phyloP scores from a whole-genome alignment of 441 rosid species.

The Pelargonium australe region DNA sequence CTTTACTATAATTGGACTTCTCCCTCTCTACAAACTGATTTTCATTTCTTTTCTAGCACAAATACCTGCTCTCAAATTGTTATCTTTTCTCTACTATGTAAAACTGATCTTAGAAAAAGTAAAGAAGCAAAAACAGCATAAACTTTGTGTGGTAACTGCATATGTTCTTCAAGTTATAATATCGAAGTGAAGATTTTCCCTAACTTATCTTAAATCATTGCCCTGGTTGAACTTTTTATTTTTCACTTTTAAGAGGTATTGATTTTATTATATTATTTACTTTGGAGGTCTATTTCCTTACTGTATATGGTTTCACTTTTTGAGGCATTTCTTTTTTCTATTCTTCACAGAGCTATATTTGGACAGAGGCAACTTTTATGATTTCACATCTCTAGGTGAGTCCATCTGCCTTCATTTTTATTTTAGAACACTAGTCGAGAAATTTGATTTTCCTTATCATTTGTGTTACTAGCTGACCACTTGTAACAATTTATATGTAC shows the following conservation, averaged over 20 bases:
- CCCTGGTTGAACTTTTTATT: neutral
- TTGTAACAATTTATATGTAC: neutral
- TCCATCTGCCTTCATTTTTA: conserved; percentile 8
- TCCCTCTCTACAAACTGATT: too few species aligned
- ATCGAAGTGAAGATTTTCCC: neutral
- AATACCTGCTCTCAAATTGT: too few species aligned
- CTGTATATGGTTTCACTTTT: neutral
- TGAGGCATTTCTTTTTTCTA: conserved; percentile 11
- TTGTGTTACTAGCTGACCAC: neutral
- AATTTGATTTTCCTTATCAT: neutral
- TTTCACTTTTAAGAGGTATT: neutral
- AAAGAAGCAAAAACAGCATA: neutral
- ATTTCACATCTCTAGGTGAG: conserved; percentile 97
- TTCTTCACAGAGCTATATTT: conserved; percentile 71
- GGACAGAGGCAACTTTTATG: conserved; percentile 93
- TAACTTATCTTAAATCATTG: neutral
- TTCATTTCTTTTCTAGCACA: too few species aligned
- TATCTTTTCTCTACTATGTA: too few species aligned
- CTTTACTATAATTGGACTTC: too few species aligned
- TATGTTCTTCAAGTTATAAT: neutral
- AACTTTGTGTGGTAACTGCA: neutral
- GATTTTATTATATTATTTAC: neutral
- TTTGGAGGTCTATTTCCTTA: neutral
- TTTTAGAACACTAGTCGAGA: neutral
- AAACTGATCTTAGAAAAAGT: too few species aligned